Conservation (phyloP, 108 stramenopile genomes). For the Pseudonitzschia multiseries region DNA sequence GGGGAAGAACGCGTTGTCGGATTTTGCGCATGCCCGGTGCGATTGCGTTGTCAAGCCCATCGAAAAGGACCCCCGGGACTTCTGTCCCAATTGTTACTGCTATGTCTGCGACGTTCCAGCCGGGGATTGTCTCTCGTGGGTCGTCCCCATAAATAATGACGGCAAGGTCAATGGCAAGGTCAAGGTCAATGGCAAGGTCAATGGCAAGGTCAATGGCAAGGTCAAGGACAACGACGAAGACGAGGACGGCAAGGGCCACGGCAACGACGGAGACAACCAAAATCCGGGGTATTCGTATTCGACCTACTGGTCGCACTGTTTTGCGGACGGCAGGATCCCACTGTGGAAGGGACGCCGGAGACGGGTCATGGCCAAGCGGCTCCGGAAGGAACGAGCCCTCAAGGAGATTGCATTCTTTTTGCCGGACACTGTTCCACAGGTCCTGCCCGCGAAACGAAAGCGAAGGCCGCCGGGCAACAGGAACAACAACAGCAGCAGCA, state of each 20-base stretch:
- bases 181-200: too few relatives aligned
- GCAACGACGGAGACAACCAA: too few relatives aligned
- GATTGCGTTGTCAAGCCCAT: constrained; percentile 7
- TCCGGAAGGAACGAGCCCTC: not conserved
- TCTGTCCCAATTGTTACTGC: constrained; percentile 10
- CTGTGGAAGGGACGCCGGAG: not conserved
- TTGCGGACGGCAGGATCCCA: not conserved
- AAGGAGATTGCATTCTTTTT: constrained; percentile 2
- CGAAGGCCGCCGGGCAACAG: not conserved
- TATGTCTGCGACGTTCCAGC: constrained; percentile 4
- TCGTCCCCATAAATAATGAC: too few relatives aligned
- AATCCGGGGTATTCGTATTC: too few relatives aligned
- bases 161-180: too few relatives aligned
- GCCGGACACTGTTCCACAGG: not conserved
- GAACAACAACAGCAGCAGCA: too few relatives aligned
- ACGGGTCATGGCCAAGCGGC: not conserved
- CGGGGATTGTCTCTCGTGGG: not conserved
- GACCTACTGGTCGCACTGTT: not conserved
- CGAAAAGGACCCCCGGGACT: not conserved
- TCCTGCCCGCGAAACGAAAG: not conserved
- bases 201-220: too few relatives aligned
- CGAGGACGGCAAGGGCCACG: not conserved
- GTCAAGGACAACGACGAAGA: too few relatives aligned
- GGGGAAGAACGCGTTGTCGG: not conserved
- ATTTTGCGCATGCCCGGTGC: constrained; percentile 1